phyloP scores from a whole-genome alignment of 2,329 filamentous ascomycete species.

The Paecilomyces sp. region DNA sequence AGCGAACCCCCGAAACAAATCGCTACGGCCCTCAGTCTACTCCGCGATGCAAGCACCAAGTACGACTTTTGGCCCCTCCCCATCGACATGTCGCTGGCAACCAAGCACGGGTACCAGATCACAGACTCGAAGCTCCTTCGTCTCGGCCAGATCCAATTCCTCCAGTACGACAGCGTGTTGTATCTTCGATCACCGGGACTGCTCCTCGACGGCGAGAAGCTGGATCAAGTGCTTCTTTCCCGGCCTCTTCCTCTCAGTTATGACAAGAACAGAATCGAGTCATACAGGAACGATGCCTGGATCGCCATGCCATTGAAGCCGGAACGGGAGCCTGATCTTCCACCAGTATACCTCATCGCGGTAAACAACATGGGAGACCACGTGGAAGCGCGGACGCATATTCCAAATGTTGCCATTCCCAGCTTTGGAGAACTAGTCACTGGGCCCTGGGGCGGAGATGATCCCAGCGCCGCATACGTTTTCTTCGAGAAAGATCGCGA shows the following conservation, averaged over 20 bases:
- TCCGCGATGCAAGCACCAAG: conserved; percentile 31
- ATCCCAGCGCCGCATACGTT: conserved; percentile 27
- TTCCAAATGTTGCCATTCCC: conserved; percentile 25
- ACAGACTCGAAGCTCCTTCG: conserved; percentile 32
- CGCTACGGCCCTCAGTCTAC: conserved; percentile 26
- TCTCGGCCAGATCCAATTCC: conserved; percentile 30
- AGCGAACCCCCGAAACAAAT: conserved; percentile 18
- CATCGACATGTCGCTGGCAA: conserved; percentile 31
- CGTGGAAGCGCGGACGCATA: conserved; percentile 30
- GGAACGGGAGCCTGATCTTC: conserved; percentile 21
- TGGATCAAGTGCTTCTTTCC: conserved; percentile 32
- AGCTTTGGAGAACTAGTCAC: conserved; percentile 26
- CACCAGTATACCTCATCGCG: conserved; percentile 30
- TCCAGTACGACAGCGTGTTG: conserved; percentile 37
- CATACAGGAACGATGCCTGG: conserved; percentile 32
- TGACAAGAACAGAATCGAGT: conserved; percentile 25
- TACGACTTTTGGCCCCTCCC: conserved; percentile 35
- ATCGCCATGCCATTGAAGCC: conserved; percentile 26
- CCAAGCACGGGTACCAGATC: conserved; percentile 20
- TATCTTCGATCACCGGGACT: conserved; percentile 37
- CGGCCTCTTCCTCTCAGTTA: conserved; percentile 24
- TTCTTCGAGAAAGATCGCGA: conserved; percentile 32
- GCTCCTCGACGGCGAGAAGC: conserved; percentile 26
- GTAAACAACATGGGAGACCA: conserved; percentile 28
- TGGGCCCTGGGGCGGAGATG: conserved; percentile 12